Base-by-base conservation (phyloP, 2,329 filamentous ascomycete species). In the Tetracladium maxilliforme region DNA sequence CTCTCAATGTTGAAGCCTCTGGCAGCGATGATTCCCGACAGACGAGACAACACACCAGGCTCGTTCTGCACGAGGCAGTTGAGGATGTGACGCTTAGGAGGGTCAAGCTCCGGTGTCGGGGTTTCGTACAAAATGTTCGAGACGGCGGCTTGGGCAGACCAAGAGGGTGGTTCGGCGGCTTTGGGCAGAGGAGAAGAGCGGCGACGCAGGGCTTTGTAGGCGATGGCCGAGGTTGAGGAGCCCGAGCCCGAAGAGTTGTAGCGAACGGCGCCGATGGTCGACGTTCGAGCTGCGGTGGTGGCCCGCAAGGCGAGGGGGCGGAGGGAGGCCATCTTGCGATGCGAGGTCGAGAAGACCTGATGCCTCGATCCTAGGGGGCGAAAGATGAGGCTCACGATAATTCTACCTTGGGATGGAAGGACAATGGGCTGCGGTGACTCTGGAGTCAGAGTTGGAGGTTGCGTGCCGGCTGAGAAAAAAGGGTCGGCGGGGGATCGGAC, bases 11-110 rank as follows among this genome's bases (percentile, higher is more conserved):
- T 98, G 72, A 98, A 98, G 37, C 90, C 90, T 30, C 90, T 73
- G 21, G 90, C 90, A 9, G 90, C 90, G 17, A 98, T 64, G 46
- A 98, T 95, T 28, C 90, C 90, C 2, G 90, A 95, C 7, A 98
- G 82, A 32, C 90, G 84, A 26, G 87, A 95, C 30, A 98, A 64
- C 29, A 98, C 90, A 58, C 90, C 90, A 9, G 90, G 90, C 61
- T 98, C 90, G 58, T 98, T 98, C 56, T 98, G 90, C 32, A 98
- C 90, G 33, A 98, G 70, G 51, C 90, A 98, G 60, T 98, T 98
- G 54, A 98, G 75, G 47, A 98, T 71, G 56, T 98, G 90, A 27
- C 86, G 77, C 61, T 93, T 95, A 22, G 83, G 78, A 7, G 90
- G 87, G 14, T 74, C 74, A 41, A 65, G 65, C 10, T 83, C 86